Evolutionary conservation across 345 rosid genomes (phyloP), one percentile per base, ranked within the genome.

Genomic region (Eucalyptus tenuipes): DNA sequence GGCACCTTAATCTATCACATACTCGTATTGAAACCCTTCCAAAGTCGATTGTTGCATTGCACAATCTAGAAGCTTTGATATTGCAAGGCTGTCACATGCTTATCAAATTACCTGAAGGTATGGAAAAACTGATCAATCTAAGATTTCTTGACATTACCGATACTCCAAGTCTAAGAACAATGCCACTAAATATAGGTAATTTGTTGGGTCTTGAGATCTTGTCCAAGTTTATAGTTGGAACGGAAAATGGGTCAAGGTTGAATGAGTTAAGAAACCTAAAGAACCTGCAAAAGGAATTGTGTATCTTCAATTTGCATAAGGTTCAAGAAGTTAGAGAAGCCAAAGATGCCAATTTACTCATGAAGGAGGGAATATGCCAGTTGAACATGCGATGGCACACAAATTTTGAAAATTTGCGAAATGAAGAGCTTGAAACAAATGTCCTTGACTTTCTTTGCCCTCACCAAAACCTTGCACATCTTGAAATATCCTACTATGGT

Each of bases 81-180:
- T 59, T n/a, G n/a, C n/a, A n/a, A n/a, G n/a, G n/a, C n/a, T n/a
- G n/a, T n/a, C n/a, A n/a, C n/a, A n/a, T n/a, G n/a, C n/a, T n/a
- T n/a, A n/a, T n/a, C n/a, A n/a, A n/a, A 27, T 59, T 59, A 25
- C 66, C 16, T 0, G 1, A 59, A 59, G n/a, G 66, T 25, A 59
- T 59, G 4, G 66, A 11, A 7, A 59, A 27, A 59, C 0, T 59
- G 0, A 59, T 59, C 16, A 59, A 59, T 5, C 2, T 59, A 1
- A 59, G 13, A 25, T 59, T 55, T 55, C 61, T 55, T 22, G 13
- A 55, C 27, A 55, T 22, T 55, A 55, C 0, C 1, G 0, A 4
- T 1, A 55, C 61, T 55, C 0, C 2, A 7, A 0, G 0, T 0
- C 59, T 53, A 20, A 20, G 0, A 53, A 4, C 3, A 0, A 55